These are phyloP conservation scores for Lepiota brunneoincarnata DNA, from an alignment of 768 basidiomycete genomes.

Conservation along the genomic window DNA sequence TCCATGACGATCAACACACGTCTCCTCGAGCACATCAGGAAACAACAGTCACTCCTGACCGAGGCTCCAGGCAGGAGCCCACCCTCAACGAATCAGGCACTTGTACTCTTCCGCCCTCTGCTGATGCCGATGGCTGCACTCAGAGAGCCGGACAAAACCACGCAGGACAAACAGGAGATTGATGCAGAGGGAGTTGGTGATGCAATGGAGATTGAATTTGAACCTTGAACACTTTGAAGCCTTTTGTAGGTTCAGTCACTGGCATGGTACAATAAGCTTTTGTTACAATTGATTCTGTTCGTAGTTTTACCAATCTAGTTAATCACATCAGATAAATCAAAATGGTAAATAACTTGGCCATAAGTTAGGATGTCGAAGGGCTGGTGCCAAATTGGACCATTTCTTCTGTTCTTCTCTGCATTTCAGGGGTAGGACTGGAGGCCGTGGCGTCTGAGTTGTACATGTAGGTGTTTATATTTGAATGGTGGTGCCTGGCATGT, in stretches of 20 bases:
- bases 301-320: conserved; percentile 16
- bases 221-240: conserved; percentile 1
- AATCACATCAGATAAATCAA: conserved; percentile 18
- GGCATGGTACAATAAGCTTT: neutral
- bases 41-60: conserved; percentile 20
- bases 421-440: conserved; percentile 28
- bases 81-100: conserved; percentile 37
- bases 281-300: neutral
- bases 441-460: conserved; percentile 33
- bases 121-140: conserved; percentile 18
- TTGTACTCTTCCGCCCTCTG: conserved; percentile 53
- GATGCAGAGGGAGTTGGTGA: conserved; percentile 28
- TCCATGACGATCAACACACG: conserved; percentile 35
- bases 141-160: conserved; percentile 13
- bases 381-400: conserved; percentile 48
- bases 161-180: conserved; percentile 6
- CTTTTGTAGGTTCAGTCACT: neutral
- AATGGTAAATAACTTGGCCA: conserved; percentile 17
- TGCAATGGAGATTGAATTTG: conserved; percentile 43
- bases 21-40: conserved; percentile 44
- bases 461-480: conserved; percentile 43
- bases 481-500: conserved; percentile 71
- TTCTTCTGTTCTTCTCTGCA: conserved; percentile 41
- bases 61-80: conserved; percentile 16
- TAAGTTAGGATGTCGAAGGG: conserved; percentile 23